Base-by-base conservation (phyloP, 331 rosid genomes). In the Saraca asoca region DNA sequence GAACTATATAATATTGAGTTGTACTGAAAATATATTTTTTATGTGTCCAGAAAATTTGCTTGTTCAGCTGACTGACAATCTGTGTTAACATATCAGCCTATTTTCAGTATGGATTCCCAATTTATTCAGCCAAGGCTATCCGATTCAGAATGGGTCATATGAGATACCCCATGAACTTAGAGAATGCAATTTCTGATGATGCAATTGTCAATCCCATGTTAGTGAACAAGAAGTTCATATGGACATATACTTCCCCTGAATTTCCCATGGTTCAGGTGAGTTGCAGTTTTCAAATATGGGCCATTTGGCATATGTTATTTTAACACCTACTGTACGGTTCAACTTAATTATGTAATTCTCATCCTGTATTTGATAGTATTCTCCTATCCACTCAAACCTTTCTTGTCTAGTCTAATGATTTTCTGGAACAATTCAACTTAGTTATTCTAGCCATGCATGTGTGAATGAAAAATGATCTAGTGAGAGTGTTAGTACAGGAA, bases 231-330 rank as follows among this genome's bases (percentile, higher is more conserved):
- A 51, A 56, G 14, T 75, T 77, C 62, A 56, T 64, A 12, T 85
- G 91, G 88, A 81, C 85, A 7, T 85, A 81, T 58, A 75, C 72
- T 43, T 88, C 95, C 43, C 89, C 91, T 46, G 86, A 73, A 76
- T 88, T 79, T 77, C 88, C 88, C 62, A 78, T 88, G 86, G 73
- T 66, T 19, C 90, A 78, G 77, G 91, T 88, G 68, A 60, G 88
- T 79, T 77, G 29, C 59, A 12, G 13, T 17, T 14, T 12, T 43
- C 42, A 51, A 16, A 51, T 19, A 51, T 58, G 19, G 37, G 63
- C 67, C 5, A 15, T 65, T 51, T 64, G 68, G 53, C 70, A 19
- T 43, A 38, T 48, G 17, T 50, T 29, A 13, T 64, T 64, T 46
- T 29, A n/a, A 63, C 43, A 41, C 44, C 50, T 16, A 62, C 37